Conservation (phyloP, 495 filamentous ascomycete species). For the Annulohypoxylon nitens region DNA sequence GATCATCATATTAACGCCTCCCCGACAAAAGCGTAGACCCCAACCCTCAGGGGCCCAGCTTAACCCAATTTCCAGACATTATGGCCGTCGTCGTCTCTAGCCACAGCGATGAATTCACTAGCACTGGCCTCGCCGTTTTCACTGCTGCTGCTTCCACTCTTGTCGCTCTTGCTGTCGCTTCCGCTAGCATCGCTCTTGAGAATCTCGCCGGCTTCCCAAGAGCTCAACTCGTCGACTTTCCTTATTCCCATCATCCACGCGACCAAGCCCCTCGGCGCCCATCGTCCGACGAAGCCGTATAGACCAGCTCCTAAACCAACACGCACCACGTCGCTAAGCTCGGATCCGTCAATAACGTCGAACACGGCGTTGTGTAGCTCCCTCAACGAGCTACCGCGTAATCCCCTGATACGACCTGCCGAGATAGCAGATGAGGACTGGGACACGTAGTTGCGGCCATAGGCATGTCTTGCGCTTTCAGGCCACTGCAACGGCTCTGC, state of each 20-base stretch:
- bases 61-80: constrained; percentile 56
- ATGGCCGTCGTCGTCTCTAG: constrained; percentile 52
- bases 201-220: constrained; percentile 54
- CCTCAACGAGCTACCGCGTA: constrained; percentile 75
- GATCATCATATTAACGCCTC: constrained; percentile 25
- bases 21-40: not conserved
- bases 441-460: constrained; percentile 69
- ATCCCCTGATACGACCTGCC: constrained; percentile 58
- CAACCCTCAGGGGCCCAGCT: not conserved
- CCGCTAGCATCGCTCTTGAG: constrained; percentile 15
- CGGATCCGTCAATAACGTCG: constrained; percentile 75
- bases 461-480: constrained; percentile 63
- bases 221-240: constrained; percentile 62
- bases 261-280: constrained; percentile 82
- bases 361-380: constrained; percentile 88
- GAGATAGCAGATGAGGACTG: constrained; percentile 61
- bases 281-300: constrained; percentile 88
- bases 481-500: constrained; percentile 77
- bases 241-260: constrained; percentile 89
- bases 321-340: constrained; percentile 68
- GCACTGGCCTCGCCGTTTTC: constrained; percentile 47
- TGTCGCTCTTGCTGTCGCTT: constrained; percentile 33
- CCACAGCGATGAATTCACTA: constrained; percentile 57
- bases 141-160: constrained; percentile 46
- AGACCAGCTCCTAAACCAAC: constrained; percentile 84